These are phyloP conservation scores for Terfezia boudieri DNA, from an alignment of 495 filamentous ascomycete species.

Conservation along the genomic window DNA sequence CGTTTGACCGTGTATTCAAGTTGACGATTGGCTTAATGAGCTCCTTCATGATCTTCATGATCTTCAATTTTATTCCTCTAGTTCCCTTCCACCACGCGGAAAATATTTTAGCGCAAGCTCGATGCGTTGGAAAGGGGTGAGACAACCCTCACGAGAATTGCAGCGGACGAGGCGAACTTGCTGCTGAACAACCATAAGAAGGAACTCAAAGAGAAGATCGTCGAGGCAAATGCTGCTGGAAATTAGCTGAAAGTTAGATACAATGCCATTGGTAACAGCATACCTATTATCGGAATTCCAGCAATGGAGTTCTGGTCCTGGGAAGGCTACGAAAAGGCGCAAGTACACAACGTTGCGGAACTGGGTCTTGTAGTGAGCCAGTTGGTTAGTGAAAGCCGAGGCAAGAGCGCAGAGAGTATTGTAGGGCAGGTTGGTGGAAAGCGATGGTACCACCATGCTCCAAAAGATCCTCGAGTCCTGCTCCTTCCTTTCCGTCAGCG, in stretches of 20 bases:
- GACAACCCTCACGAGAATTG: background rate
- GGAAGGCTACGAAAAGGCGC: background rate
- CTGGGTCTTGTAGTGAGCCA: background rate
- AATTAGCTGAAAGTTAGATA: background rate
- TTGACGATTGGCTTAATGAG: background rate
- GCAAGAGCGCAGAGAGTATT: background rate
- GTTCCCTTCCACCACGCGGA: background rate
- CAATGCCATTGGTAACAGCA: background rate
- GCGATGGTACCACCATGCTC: background rate
- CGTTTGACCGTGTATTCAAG: background rate
- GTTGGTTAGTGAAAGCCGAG: background rate
- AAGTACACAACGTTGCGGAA: background rate
- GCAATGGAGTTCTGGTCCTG: background rate
- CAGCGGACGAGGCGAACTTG: background rate
- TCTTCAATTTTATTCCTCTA: background rate
- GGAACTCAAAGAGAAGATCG: background rate
- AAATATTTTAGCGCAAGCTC: background rate
- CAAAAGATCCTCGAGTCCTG: background rate
- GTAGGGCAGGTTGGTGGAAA: background rate
- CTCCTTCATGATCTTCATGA: background rate
- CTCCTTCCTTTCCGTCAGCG: background rate
- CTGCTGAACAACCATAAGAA: background rate
- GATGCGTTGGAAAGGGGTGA: background rate
- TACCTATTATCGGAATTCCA: background rate
- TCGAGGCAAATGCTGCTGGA: background rate